Percentiles rank a stretch among this genome's conserved stretches.
Evolutionary conservation across 805 yeast genomes (phyloP).

Genomic region (Teunomyces aglyptinius): DNA sequence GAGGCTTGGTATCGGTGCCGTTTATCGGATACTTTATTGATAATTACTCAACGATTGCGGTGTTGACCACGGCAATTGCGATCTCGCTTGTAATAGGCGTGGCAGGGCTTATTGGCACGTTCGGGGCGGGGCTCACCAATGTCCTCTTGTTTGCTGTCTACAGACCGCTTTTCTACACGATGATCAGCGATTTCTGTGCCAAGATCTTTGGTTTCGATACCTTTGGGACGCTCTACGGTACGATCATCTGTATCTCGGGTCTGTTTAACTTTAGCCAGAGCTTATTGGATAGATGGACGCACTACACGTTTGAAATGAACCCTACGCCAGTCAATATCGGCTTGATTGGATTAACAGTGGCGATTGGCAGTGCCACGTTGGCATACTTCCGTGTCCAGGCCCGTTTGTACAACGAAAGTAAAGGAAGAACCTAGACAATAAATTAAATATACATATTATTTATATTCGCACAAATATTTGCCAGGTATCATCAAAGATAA

Average conservation of each 20-base stretch:
- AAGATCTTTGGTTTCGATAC: slow-evolving; percentile 64
- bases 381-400: slow-evolving; percentile 30
- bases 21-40: slow-evolving; percentile 53
- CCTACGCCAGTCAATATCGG: slow-evolving; percentile 50
- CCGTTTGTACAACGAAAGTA: neutral
- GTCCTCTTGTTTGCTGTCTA: slow-evolving; percentile 49
- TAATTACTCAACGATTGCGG: slow-evolving; percentile 45
- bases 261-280: slow-evolving; percentile 49
- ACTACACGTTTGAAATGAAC: slow-evolving; percentile 51
- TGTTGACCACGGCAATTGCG: slow-evolving; percentile 37
- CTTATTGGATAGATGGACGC: slow-evolving; percentile 48
- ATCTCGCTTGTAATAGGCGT: slow-evolving; percentile 48
- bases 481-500: neutral
- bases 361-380: slow-evolving; percentile 45
- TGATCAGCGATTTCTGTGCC: slow-evolving; percentile 56
- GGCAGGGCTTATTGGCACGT: slow-evolving; percentile 45
- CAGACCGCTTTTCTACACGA: slow-evolving; percentile 60
- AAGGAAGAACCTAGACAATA: neutral
- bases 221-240: slow-evolving; percentile 59
- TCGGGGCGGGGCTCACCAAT: slow-evolving; percentile 42
- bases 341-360: slow-evolving; percentile 37
- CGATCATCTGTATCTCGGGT: slow-evolving; percentile 54
- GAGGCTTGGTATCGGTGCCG: slow-evolving; percentile 55
- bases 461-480: no score
- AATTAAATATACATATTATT: no score